Evolutionary conservation across 352 stramenopile species (phyloP).

Genomic region (Phytophthora pluvialis): DNA sequence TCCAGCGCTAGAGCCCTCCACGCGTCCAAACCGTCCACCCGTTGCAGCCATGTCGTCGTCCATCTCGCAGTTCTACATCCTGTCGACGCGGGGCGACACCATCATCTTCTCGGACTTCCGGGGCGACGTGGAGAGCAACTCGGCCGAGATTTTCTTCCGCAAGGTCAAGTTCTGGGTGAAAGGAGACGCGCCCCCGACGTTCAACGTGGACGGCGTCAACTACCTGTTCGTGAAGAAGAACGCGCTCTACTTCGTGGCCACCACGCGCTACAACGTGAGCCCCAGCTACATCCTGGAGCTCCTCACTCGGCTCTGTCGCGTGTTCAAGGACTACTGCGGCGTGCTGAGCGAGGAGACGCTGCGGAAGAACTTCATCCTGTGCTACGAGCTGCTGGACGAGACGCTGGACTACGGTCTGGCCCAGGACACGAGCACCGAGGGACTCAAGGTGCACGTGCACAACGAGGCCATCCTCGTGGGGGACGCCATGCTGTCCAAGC

Average conservation of each 20-base stretch:
- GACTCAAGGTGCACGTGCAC: conserved; percentile 98
- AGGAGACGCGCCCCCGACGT: conserved; percentile 96
- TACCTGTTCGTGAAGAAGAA: conserved; percentile 99
- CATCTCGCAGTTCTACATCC: conserved; percentile 99
- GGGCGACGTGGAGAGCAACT: conserved; percentile 85
- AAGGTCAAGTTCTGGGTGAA: conserved; percentile 99
- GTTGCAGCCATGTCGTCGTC: conserved; percentile 48
- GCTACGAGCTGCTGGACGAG: conserved; percentile 99
- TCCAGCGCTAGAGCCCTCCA: no score
- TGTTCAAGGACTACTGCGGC: conserved; percentile 99
- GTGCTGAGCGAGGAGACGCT: conserved; percentile 98
- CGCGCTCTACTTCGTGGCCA: conserved; percentile 98
- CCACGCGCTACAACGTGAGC: conserved; percentile 96
- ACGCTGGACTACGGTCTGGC: conserved; percentile 99
- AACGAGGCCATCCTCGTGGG: conserved; percentile 97
- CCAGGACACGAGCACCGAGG: conserved; percentile 97
- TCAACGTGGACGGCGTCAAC: conserved; percentile 97
- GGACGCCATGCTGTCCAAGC: conserved; percentile 77
- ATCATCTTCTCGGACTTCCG: conserved; percentile 98
- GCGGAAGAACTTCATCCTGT: conserved; percentile 99
- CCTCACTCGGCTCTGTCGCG: conserved; percentile 92
- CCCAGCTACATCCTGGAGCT: conserved; percentile 97
- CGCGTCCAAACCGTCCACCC: background rate
- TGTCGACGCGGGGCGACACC: conserved; percentile 97
- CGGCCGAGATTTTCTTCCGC: conserved; percentile 98